Percentiles rank a stretch among this genome's conserved stretches.
These are phyloP conservation scores for Leccinum variicolor DNA, from an alignment of 768 basidiomycete genomes.

Conservation along the genomic window DNA sequence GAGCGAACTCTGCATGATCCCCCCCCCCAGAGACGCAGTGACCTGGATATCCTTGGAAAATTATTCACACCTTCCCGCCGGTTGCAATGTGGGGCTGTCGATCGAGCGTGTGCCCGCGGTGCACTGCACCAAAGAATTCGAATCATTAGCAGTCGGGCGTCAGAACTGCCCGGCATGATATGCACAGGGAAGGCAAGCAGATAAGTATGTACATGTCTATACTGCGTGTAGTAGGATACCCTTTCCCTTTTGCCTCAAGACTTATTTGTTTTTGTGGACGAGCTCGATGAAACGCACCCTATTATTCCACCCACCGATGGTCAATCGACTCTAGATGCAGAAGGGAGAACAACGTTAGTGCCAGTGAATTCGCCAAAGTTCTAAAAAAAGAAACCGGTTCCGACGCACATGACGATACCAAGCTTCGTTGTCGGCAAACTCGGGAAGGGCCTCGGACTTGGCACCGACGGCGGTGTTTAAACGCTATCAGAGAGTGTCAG, in stretches of 20 bases:
- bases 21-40: too few relatives aligned
- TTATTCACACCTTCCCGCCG: too few relatives aligned
- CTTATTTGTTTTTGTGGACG: conserved; percentile 4
- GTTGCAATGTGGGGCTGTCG: too few relatives aligned
- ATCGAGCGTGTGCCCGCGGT: too few relatives aligned
- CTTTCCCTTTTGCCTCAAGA: not conserved
- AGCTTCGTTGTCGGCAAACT: conserved; percentile 32
- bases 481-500: conserved; percentile 14
- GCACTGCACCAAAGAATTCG: too few relatives aligned
- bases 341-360: not conserved
- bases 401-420: conserved; percentile 34
- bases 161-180: too few relatives aligned
- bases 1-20: too few relatives aligned
- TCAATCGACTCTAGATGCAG: conserved; percentile 14
- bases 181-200: too few relatives aligned
- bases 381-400: not conserved
- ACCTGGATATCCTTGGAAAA: too few relatives aligned
- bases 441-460: conserved; percentile 30
- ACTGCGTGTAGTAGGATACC: not conserved
- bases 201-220: not conserved
- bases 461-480: conserved; percentile 28
- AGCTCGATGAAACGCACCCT: conserved; percentile 27
- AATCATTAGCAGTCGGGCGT: too few relatives aligned
- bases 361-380: not conserved
- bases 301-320: conserved; percentile 13